Evolutionary conservation across 1,139 yeast species (phyloP).

Genomic region (Blastobotrys buckinghamii): DNA sequence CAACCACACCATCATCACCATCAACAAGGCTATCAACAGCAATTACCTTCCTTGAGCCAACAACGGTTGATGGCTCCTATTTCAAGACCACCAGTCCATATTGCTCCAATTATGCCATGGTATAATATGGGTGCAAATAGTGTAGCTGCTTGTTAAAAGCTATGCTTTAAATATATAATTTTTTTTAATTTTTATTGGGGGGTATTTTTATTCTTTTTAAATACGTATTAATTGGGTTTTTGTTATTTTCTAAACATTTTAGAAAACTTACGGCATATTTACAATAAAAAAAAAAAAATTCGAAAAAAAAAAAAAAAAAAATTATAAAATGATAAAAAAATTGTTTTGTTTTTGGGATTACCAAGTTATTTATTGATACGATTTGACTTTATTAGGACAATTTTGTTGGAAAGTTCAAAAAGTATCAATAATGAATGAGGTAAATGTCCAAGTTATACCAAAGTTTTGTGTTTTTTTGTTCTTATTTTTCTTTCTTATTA

Average conservation of each 20-base stretch:
- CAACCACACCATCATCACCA: neutral
- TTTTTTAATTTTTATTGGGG: conserved; percentile 1
- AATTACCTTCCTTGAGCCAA: neutral
- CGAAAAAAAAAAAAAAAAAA: conserved; percentile 1
- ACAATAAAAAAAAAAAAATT: neutral
- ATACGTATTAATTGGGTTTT: neutral
- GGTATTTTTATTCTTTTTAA: conserved; percentile 7
- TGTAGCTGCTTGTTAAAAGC: conserved; percentile 9
- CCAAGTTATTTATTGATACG: too few relatives aligned
- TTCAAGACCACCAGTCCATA: neutral
- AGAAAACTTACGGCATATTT: too few relatives aligned
- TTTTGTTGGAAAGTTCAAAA: too few relatives aligned
- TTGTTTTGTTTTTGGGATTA: too few relatives aligned
- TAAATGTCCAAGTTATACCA: too few relatives aligned
- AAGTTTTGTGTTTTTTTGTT: too few relatives aligned
- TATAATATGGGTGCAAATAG: conserved; percentile 4
- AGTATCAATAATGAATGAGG: too few relatives aligned
- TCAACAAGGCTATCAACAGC: neutral
- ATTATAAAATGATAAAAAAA: too few relatives aligned
- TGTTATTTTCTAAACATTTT: too few relatives aligned
- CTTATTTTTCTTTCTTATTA: too few relatives aligned
- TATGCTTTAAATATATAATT: neutral
- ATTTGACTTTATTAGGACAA: too few relatives aligned
- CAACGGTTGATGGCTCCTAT: neutral
- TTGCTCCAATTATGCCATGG: conserved; percentile 6